These are phyloP conservation scores for Tricholoma flavovirens DNA, from an alignment of 768 basidiomycete genomes.

Conservation along the genomic window DNA sequence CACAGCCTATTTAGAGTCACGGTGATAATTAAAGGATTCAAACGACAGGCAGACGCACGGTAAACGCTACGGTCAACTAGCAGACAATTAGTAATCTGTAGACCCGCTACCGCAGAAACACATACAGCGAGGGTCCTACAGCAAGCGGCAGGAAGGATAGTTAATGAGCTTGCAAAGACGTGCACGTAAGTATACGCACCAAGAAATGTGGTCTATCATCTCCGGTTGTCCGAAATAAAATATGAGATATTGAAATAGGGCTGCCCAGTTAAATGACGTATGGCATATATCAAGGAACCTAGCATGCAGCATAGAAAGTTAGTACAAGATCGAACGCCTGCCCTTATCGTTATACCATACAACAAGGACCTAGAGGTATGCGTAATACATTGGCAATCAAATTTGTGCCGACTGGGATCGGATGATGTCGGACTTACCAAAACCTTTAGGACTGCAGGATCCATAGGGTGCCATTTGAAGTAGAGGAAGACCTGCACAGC, in stretches of 20 bases:
- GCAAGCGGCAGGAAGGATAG: not conserved
- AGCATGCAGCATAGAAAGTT: too few relatives aligned
- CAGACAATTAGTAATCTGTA: not conserved
- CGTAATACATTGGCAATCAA: not conserved
- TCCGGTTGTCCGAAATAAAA: constrained; percentile 21
- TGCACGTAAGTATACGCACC: constrained; percentile 20
- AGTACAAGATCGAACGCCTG: not conserved
- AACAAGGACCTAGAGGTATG: constrained; percentile 10
- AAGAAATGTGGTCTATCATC: constrained; percentile 29
- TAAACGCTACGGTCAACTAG: constrained; percentile 19
- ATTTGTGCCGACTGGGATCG: not conserved
- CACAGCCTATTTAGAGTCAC: constrained; percentile 23
- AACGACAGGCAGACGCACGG: constrained; percentile 13
- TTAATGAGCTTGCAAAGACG: not conserved
- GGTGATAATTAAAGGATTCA: not conserved
- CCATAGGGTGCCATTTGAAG: constrained; percentile 16
- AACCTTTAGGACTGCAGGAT: constrained; percentile 8
- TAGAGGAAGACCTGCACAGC: constrained; percentile 19
- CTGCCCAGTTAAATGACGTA: constrained; percentile 31
- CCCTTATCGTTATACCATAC: constrained; percentile 7
- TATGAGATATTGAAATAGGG: constrained; percentile 36
- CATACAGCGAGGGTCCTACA: constrained; percentile 15
- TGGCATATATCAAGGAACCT: constrained; percentile 36
- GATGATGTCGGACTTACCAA: constrained; percentile 7
- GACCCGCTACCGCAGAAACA: not conserved